These are phyloP conservation scores for Galeopsis tetrahit DNA, from an alignment of 257 asterid genomes.

Conservation along the genomic window DNA sequence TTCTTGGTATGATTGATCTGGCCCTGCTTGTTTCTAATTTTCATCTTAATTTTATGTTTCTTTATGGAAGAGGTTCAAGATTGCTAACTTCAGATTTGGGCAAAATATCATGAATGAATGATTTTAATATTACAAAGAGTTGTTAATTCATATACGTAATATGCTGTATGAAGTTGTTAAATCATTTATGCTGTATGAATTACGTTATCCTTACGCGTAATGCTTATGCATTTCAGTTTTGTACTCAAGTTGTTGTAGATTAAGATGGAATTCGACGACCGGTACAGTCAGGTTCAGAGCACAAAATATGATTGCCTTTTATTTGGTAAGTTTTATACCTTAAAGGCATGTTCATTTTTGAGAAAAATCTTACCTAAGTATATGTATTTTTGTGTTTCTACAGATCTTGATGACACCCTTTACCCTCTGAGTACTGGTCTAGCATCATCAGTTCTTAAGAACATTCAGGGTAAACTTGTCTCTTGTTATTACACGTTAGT, in stretches of 20 bases:
- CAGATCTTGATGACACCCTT: constrained; percentile 95
- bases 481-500: neutral
- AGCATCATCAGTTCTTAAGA: constrained; percentile 61
- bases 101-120: constrained; percentile 22
- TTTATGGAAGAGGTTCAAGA: constrained; percentile 11
- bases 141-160: constrained; percentile 11
- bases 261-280: constrained; percentile 73
- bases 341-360: constrained; percentile 1
- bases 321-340: constrained; percentile 62
- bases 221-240: constrained; percentile 47
- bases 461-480: constrained; percentile 67
- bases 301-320: constrained; percentile 91
- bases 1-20: neutral
- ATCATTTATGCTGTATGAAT: constrained; percentile 26
- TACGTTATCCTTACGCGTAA: constrained; percentile 34
- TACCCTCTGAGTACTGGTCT: constrained; percentile 90
- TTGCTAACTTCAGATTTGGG: constrained; percentile 15
- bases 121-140: constrained; percentile 2
- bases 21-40: constrained; percentile 10
- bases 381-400: neutral
- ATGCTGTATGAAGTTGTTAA: neutral
- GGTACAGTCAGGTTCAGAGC: constrained; percentile 67
- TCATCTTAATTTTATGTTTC: constrained; percentile 20
- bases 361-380: constrained; percentile 4
- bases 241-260: constrained; percentile 45